Base-by-base conservation (phyloP, 148 eudicot species). In the Simmondsia chinensis region DNA sequence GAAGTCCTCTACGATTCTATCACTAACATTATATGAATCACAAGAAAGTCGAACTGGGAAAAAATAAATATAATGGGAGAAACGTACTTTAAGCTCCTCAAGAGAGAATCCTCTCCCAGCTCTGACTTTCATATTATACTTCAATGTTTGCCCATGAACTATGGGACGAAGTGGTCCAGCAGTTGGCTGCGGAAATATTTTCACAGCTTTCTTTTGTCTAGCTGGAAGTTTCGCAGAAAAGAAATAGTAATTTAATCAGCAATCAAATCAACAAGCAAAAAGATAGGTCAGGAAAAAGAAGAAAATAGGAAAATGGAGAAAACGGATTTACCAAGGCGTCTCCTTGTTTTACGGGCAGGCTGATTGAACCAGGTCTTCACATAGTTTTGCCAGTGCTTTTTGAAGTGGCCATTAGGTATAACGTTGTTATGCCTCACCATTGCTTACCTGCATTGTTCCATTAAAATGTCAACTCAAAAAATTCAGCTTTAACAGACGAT, bases 301-400 rank as follows among this genome's bases (percentile, higher is more conserved):
- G n/a, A n/a, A n/a, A n/a, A n/a, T n/a, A n/a, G n/a, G n/a, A n/a
- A n/a, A n/a, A n/a, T n/a, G n/a, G n/a, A n/a, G n/a, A n/a, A n/a
- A n/a, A n/a, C n/a, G n/a, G n/a, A 16, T 46, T 38, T 48, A 74
- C 81, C 77, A 20, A 42, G 27, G 43, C 81, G 65, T 55, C 81
- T 71, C 39, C 81, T 59, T 64, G 67, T 55, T 46, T 75, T 75
- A 55, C 81, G 73, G 11, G 81, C 77, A 9, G 82, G 82, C 42
- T 75, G 82, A 57, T 75, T 71, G 49, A 75, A 75, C 81, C 81
- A 75, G 14, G 81, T 75, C 49, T 36, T 75, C 30, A 75, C 77
- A 48, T 75, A 75, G 71, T 75, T 75, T 38, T 75, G 82, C 82
- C 82, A 75, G 42, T 75, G 82, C 71, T 75, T 75, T 57, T 53